Base-by-base conservation (phyloP, 2,329 filamentous ascomycete species). In the Clonostachys rhizophaga region DNA sequence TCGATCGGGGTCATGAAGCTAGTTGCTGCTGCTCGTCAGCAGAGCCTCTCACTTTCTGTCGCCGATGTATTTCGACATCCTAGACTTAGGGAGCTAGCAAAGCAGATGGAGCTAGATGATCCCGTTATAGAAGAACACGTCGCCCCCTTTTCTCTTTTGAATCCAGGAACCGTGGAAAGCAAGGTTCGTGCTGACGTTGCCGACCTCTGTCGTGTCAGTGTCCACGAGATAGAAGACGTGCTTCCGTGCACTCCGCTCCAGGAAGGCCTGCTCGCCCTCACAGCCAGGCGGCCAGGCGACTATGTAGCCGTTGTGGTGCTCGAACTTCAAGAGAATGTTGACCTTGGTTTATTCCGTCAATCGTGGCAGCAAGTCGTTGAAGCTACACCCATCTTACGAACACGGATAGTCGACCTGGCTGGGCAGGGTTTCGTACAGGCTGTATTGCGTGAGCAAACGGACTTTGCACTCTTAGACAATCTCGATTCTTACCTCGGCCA, bases 1-100 rank as follows among this genome's bases (percentile, higher is more conserved):
- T 74, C 71, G 0, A 61, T 74, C 3, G 48, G 62, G 4, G 70
- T 71, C 2, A 78, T 76, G 68, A 68, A 65, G 42, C 67, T 49
- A 48, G 58, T 59, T 5, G 42, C 24, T 13, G 10, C 18, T 12
- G 42, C 42, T 33, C 42, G 42, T 20, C 17, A 6, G 6, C 13
- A 18, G 9, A 30, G 24, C 20, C 34, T 43, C 20, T 18, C 16
- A 6, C 16, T 43, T 13, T 30, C 18, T n/a, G 42, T 43, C 18
- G 34, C 42, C 13, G 34, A 18, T 3, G 42, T 43, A 16, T 43
- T 43, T n/a, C 24, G 34, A 16, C 24, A 18, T 14, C 42, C 42
- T 6, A 43, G 30, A 16, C 20, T 43, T 10, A 30, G 18, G 11
- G 42, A 43, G 7, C 42, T 43, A 5, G 42, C 20, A 30, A 30